Evolutionary conservation across 1,139 yeast species (phyloP), one percentile per base, ranked within the genome.

Genomic region (Meyerozyma carpophila): DNA sequence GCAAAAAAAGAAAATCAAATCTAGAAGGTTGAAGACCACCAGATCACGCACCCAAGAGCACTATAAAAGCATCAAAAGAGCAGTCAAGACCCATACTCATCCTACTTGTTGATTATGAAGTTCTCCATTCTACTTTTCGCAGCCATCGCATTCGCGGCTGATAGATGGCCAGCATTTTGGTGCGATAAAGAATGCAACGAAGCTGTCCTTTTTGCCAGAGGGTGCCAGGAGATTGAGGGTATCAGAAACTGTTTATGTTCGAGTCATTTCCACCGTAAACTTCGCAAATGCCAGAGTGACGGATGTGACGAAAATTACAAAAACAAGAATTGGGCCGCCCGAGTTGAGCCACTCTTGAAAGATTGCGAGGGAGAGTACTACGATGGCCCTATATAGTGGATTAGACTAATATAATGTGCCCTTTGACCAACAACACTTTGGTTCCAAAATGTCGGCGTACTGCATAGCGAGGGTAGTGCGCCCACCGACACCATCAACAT

Each of bases 101-200:
- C 29, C 29, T n/a, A 10, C 13, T 10, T 27, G 13, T 27, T 27
- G 11, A 31, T 16, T n/a, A 31, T 31, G 34, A 31, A 14, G 16
- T 31, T 31, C 2, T 28, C 32, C 14, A n/a, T 13, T 10, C 4
- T 21, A 20, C 37, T 34, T 34, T 34, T 34, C 37, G 37, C 37
- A 34, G 26, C 37, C 37, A 21, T 14, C 3, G 37, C 26, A 5
- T 11, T 5, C 37, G 44, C 43, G 45, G 52, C 44, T 28, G 54
- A 50, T 32, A 46, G 40, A 29, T 50, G 54, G 54, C 53, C 54
- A 9, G 46, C 43, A 3, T 37, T 31, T 13, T 50, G 54, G 54
- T 50, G 54, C 38, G 54, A 50, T 37, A 50, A 50, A 39, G 52
- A 50, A 37, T 50, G 54, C 40, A 47, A 41, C 28, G 54, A 50